Percentiles rank a stretch among this genome's conserved stretches.
These are phyloP conservation scores for Fusarium sp. DNA, from an alignment of 2,329 filamentous ascomycete genomes.

Conservation along the genomic window DNA sequence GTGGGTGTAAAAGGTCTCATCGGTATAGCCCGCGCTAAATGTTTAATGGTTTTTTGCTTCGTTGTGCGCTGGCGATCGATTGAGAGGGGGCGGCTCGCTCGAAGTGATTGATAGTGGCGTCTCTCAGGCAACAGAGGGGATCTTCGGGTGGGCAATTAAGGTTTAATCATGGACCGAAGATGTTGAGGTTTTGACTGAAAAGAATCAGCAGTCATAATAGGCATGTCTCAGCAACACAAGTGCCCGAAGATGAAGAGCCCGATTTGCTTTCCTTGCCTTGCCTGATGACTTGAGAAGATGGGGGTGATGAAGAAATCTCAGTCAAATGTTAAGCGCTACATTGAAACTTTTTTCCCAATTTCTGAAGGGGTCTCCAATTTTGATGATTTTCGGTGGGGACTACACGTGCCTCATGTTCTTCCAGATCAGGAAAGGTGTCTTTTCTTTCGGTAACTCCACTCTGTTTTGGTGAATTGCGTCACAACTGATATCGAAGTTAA, in stretches of 20 bases:
- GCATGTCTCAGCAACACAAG: conserved; percentile 25
- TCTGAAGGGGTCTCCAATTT: conserved; percentile 44
- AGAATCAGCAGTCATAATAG: conserved; percentile 47
- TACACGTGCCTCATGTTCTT: conserved; percentile 47
- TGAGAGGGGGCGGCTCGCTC: conserved; percentile 11
- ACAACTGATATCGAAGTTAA: conserved; percentile 12
- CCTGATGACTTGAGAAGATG: conserved; percentile 3
- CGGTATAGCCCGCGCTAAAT: conserved; percentile 25
- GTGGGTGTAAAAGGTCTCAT: conserved; percentile 52
- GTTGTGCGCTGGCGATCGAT: conserved; percentile 22
- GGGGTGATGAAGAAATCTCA: conserved; percentile 27
- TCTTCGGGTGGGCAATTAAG: conserved; percentile 28
- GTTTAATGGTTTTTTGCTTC: conserved; percentile 16
- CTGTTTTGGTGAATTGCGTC: conserved; percentile 15
- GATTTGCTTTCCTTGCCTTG: background rate
- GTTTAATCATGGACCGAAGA: conserved; percentile 43
- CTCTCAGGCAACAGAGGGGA: conserved; percentile 45
- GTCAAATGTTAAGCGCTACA: conserved; percentile 31
- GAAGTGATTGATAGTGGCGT: conserved; percentile 34
- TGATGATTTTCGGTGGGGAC: conserved; percentile 44
- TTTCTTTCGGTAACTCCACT: conserved; percentile 23
- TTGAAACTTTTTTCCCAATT: conserved; percentile 39
- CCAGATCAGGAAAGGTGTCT: conserved; percentile 2
- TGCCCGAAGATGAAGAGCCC: conserved; percentile 15
- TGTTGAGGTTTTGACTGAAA: conserved; percentile 36